Evolutionary conservation across 345 rosid species (phyloP).

Genomic region (Capsella bursapastoris): DNA sequence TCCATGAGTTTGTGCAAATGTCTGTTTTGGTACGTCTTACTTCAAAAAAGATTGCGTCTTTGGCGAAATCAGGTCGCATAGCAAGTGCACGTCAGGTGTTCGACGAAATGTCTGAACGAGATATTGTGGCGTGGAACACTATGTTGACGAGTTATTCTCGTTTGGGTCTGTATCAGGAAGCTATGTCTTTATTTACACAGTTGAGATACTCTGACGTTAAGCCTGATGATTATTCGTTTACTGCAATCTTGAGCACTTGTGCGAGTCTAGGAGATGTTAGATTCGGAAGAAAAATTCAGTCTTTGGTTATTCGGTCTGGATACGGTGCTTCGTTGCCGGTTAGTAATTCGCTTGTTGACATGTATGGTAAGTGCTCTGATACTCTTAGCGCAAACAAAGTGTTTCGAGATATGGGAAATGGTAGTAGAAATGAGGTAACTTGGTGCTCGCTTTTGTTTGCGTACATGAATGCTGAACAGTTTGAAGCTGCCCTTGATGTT

Average conservation of each 20-base stretch:
- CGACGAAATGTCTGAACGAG: slow-evolving; percentile 67
- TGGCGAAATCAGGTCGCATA: slow-evolving; percentile 54
- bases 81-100: slow-evolving; percentile 65
- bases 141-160: slow-evolving; percentile 72
- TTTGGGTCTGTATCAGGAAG: slow-evolving; percentile 58
- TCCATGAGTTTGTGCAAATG: slow-evolving; percentile 22
- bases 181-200: slow-evolving; percentile 52
- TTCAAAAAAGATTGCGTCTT: slow-evolving; percentile 51
- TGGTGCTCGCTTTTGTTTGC: slow-evolving; percentile 89
- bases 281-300: slow-evolving; percentile 57
- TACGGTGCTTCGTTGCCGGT: slow-evolving; percentile 55
- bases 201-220: slow-evolving; percentile 48
- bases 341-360: slow-evolving; percentile 67
- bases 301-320: slow-evolving; percentile 52
- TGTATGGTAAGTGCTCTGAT: slow-evolving; percentile 76
- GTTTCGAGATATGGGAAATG: slow-evolving; percentile 54
- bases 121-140: slow-evolving; percentile 73
- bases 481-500: slow-evolving; percentile 47
- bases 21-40: slow-evolving; percentile 51
- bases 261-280: slow-evolving; percentile 50
- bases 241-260: slow-evolving; percentile 65
- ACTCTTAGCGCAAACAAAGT: slow-evolving; percentile 57
- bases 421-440: slow-evolving; percentile 63
- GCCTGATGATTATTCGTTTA: slow-evolving; percentile 70
- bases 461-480: slow-evolving; percentile 51